Base-by-base conservation (phyloP, 1,139 yeast genomes). In the Suhomyces atakaporum region DNA sequence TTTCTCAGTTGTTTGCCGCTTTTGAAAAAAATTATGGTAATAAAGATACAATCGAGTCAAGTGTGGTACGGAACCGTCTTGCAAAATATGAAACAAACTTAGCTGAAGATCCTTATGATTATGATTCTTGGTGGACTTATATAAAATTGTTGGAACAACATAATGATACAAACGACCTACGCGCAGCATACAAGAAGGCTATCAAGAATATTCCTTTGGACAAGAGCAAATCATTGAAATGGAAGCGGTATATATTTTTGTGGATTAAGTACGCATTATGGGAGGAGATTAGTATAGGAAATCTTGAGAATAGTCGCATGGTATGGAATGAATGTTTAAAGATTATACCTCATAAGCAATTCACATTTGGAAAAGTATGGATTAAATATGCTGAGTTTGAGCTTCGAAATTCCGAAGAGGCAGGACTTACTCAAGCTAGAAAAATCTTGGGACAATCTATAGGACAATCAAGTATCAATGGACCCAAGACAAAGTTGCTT, bases 51-150 rank as follows among this genome's bases (percentile, higher is more conserved):
- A 72, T 83, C 16, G 82, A 79, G 41, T 54, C 62, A 5, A 75
- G 79, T 3, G 67, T 84, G 2, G 42, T 73, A 18, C 47, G 63
- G 3, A 83, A 83, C 47, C 63, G 96, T 37, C 71, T 72, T 41
- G 58, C 67, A 7, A 68, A 67, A 36, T 85, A 84, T 51, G 81
- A 81, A 46, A 58, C 65, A 2, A 65, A 62, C 11, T 51, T 88
- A 15, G 48, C 52, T 10, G 50, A 53, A 5, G 69, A 77, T 39
- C 81, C 87, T 0, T 33, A 45, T 1, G 86, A 87, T 58, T 82
- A 79, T 56, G 94, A 84, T 51, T 63, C 79, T 0, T 89, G 97
- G 97, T 88, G 95, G 88, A 58, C 77, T 0, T 81, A 81, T 47
- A 48, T 86, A 2, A 69, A 73, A 14, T 16, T 47, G 23, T 28